These are phyloP conservation scores for Fraxinus xanthoxyloides DNA, from an alignment of 305 asterid species.

Conservation along the genomic window DNA sequence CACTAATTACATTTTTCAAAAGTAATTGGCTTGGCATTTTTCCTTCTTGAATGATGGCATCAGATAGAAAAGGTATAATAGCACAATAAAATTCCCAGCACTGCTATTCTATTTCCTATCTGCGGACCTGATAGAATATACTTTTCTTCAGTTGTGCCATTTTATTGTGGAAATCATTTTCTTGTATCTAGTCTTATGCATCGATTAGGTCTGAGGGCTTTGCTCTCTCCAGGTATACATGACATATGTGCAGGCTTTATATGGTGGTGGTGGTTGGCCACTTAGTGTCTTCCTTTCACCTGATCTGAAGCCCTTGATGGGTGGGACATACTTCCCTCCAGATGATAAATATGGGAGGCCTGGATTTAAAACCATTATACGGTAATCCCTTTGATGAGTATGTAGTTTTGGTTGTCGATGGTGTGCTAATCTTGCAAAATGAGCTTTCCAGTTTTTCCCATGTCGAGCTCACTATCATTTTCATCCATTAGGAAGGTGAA, in stretches of 20 bases:
- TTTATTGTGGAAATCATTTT: neutral
- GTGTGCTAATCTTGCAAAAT: neutral
- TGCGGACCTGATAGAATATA: neutral
- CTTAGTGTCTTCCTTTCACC: conserved; percentile 87
- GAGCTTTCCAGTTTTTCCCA: neutral
- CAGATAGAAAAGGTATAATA: neutral
- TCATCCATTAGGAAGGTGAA: conserved; percentile 67
- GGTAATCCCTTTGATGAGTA: conserved; percentile 34
- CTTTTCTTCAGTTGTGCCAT: neutral
- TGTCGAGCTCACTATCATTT: neutral
- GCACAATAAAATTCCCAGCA: neutral
- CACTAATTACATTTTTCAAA: neutral
- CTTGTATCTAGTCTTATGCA: neutral
- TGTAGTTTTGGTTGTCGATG: neutral
- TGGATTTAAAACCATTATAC: conserved; percentile 83
- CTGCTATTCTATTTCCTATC: neutral
- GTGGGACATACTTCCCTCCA: conserved; percentile 97
- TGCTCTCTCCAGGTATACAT: conserved; percentile 68
- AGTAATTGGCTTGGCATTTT: neutral
- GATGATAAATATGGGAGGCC: conserved; percentile 91
- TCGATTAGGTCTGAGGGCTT: neutral
- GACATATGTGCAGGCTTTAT: conserved; percentile 91
- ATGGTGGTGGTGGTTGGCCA: conserved; percentile 99
- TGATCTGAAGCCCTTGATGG: conserved; percentile 91
- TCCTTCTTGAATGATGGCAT: neutral